phyloP scores from a whole-genome alignment of 176 grass and related monocot genomes.

The Triticum dicoccoides region DNA sequence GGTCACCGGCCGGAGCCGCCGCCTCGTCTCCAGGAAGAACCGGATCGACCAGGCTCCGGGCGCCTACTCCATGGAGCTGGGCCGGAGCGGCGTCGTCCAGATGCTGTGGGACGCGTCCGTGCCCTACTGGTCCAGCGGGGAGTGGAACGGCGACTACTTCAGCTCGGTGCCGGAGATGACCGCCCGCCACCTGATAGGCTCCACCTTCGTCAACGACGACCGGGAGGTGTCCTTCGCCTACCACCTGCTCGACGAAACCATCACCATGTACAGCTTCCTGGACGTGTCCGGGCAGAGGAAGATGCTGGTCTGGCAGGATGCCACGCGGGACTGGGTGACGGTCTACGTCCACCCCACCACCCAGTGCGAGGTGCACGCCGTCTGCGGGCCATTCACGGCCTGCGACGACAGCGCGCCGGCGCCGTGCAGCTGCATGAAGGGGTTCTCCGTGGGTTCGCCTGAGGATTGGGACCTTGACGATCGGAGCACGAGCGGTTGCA shows the following conservation, averaged over 20 bases:
- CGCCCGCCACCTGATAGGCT: neutral
- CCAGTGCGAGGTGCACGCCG: slow-evolving; percentile 36
- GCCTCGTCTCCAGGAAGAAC: neutral
- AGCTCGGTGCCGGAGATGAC: neutral
- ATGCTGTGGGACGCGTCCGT: neutral
- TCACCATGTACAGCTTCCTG: slow-evolving; percentile 8
- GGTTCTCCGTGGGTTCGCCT: slow-evolving; percentile 18
- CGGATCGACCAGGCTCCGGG: neutral
- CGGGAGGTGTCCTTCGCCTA: neutral
- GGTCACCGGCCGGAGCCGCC: slow-evolving; percentile 8
- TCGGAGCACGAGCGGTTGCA: slow-evolving; percentile 30
- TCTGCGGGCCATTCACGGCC: slow-evolving; percentile 41
- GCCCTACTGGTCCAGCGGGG: neutral
- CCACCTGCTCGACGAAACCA: slow-evolving; percentile 7
- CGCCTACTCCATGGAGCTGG: neutral
- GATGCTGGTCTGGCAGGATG: neutral
- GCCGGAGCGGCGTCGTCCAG: neutral
- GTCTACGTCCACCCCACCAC: slow-evolving; percentile 17
- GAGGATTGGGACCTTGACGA: slow-evolving; percentile 33
- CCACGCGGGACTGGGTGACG: slow-evolving; percentile 13
- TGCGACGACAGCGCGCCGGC: slow-evolving; percentile 20
- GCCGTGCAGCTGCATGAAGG: slow-evolving; percentile 41
- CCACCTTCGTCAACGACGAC: neutral
- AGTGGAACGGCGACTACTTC: slow-evolving; percentile 14
- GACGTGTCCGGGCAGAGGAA: slow-evolving; percentile 31